Evolutionary conservation across 345 rosid species (phyloP).

Genomic region (Populus deltoides): DNA sequence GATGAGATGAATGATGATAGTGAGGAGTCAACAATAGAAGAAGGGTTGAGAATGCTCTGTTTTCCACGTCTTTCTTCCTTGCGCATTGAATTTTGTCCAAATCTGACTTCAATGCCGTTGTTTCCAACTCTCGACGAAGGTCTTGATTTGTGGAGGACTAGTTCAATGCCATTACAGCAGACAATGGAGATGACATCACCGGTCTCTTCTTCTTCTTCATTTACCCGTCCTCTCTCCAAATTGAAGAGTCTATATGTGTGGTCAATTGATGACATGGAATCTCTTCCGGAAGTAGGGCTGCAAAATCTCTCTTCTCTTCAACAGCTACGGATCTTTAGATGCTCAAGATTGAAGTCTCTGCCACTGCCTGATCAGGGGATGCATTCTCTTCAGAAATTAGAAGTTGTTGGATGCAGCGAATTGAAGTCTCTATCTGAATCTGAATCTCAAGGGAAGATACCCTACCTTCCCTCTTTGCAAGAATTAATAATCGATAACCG

Average conservation of each 20-base stretch:
- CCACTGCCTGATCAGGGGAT: too few relatives aligned
- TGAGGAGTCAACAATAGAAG: background rate
- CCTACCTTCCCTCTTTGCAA: background rate
- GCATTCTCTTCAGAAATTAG: too few relatives aligned
- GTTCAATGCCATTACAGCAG: background rate
- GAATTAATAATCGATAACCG: background rate
- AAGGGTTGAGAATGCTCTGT: background rate
- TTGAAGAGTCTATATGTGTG: background rate
- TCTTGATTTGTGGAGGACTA: fast-evolving
- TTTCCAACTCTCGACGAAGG: conserved; percentile 7
- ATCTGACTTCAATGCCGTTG: conserved; percentile 2
- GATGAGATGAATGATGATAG: background rate
- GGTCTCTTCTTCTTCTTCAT: background rate
- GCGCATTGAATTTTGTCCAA: background rate
- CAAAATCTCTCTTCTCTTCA: conserved; percentile 10
- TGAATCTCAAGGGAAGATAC: background rate
- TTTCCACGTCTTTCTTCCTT: background rate
- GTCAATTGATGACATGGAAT: background rate
- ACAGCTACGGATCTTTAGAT: background rate
- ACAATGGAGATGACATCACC: background rate
- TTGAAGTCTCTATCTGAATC: too few relatives aligned
- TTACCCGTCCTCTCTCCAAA: background rate
- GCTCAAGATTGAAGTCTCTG: background rate
- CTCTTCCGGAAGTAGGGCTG: background rate
- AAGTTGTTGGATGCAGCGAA: fast-evolving